These are phyloP conservation scores for Sphenostylis stenocarpa DNA, from an alignment of 306 rosid genomes.

Conservation along the genomic window DNA sequence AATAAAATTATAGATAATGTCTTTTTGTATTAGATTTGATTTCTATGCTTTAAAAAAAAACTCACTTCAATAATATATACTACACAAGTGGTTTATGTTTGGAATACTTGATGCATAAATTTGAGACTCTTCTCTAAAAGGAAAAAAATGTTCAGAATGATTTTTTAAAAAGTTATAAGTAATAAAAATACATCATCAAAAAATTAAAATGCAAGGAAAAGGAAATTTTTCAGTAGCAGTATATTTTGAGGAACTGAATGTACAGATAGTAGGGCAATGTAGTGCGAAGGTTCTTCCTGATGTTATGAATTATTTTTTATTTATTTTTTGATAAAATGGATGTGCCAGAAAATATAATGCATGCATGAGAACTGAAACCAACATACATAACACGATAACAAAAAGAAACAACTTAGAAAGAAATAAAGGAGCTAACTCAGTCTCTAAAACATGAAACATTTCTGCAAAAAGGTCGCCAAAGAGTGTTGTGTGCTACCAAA, in stretches of 20 bases:
- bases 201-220: background rate
- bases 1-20: background rate
- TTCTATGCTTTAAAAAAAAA: background rate
- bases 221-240: background rate
- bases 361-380: background rate
- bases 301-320: background rate
- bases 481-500: background rate
- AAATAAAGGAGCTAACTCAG: too few species aligned
- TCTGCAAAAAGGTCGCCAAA: background rate
- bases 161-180: background rate
- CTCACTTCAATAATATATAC: too few species aligned
- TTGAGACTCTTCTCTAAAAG: too few species aligned
- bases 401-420: background rate
- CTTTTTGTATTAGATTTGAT: background rate
- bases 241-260: background rate
- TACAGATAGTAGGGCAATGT: too few species aligned
- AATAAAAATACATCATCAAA: background rate
- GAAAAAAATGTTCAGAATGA: background rate
- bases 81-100: too few species aligned
- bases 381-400: background rate
- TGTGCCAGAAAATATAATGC: background rate
- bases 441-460: constrained; percentile 17
- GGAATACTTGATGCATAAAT: too few species aligned
- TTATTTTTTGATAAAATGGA: background rate
- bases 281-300: too few species aligned